Conservation (phyloP, 2,329 filamentous ascomycete species). For the Alternaria panax region DNA sequence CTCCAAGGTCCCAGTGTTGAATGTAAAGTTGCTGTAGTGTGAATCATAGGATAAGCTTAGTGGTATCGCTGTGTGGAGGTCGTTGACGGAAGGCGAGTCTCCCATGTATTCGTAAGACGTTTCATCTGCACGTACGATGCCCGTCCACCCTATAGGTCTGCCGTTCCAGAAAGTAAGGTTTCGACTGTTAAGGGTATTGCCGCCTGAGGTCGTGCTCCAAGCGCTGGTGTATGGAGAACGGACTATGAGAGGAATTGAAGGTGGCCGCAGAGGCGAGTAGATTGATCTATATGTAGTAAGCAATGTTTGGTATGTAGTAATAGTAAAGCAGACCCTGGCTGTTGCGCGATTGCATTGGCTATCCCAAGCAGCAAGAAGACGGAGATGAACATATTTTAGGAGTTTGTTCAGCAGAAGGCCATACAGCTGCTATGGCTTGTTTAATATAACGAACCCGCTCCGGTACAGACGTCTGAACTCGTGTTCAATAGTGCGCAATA, state of each 20-base stretch:
- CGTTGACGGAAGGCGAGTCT: neutral
- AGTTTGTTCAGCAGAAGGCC: neutral
- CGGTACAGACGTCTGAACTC: neutral
- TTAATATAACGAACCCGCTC: neutral
- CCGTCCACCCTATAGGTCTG: conserved; percentile 1
- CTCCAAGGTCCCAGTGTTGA: neutral
- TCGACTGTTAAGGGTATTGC: neutral
- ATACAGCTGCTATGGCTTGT: neutral
- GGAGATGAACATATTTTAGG: neutral
- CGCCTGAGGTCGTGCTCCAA: neutral
- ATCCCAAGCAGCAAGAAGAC: neutral
- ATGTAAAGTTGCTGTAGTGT: conserved; percentile 1
- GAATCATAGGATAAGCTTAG: neutral
- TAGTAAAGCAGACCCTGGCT: neutral
- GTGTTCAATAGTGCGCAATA: neutral
- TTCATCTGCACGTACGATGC: neutral
- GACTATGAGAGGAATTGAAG: neutral
- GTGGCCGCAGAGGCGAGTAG: neutral
- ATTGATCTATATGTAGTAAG: neutral
- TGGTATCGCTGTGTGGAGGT: neutral
- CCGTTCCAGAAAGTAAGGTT: conserved; percentile 3
- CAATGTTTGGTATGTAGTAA: neutral
- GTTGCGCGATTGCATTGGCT: neutral
- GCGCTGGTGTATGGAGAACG: conserved; percentile 2
- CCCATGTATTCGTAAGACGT: conserved; percentile 1